These are phyloP conservation scores for Aspergillus conjunctus DNA, from an alignment of 495 filamentous ascomycete species.

Conservation along the genomic window DNA sequence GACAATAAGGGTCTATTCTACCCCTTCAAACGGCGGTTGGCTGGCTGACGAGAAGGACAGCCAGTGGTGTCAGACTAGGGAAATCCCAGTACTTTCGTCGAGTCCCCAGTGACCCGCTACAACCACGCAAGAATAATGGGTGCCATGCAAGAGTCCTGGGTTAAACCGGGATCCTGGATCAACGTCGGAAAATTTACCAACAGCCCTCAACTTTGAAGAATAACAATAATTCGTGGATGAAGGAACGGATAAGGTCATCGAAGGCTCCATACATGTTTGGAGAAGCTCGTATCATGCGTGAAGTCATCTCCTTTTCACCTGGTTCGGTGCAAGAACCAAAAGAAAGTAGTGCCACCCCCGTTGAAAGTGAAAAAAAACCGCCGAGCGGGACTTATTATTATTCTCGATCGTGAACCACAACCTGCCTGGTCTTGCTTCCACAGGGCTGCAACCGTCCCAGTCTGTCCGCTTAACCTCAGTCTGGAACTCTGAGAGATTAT, in stretches of 20 bases:
- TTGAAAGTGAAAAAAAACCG: not conserved
- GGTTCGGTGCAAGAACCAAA: not conserved
- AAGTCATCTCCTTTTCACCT: not conserved
- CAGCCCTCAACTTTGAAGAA: not conserved
- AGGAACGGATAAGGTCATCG: not conserved
- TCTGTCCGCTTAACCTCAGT: slow-evolving; percentile 4
- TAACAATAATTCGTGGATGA: not conserved
- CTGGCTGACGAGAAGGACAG: slow-evolving; percentile 23
- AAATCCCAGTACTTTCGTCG: slow-evolving; percentile 21
- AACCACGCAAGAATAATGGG: slow-evolving; percentile 24
- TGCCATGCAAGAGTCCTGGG: slow-evolving; percentile 15
- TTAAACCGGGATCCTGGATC: slow-evolving; percentile 20
- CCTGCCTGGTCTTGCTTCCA: slow-evolving; percentile 14
- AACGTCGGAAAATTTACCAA: slow-evolving; percentile 29
- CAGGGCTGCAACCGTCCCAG: slow-evolving; percentile 17
- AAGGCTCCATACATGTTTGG: not conserved
- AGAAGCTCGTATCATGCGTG: not conserved
- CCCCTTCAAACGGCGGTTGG: slow-evolving; percentile 26
- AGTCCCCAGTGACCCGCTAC: slow-evolving; percentile 27
- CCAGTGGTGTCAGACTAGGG: slow-evolving; percentile 24
- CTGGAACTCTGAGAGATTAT: slow-evolving; percentile 11
- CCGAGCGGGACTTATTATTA: not conserved
- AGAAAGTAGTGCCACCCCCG: not conserved
- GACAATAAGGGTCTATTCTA: slow-evolving; percentile 27
- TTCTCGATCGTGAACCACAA: slow-evolving; percentile 16